Evolutionary conservation across 192 early-diverging fungal species (phyloP), one percentile per base, ranked within the genome.

Genomic region (Lobosporangium transversale): DNA sequence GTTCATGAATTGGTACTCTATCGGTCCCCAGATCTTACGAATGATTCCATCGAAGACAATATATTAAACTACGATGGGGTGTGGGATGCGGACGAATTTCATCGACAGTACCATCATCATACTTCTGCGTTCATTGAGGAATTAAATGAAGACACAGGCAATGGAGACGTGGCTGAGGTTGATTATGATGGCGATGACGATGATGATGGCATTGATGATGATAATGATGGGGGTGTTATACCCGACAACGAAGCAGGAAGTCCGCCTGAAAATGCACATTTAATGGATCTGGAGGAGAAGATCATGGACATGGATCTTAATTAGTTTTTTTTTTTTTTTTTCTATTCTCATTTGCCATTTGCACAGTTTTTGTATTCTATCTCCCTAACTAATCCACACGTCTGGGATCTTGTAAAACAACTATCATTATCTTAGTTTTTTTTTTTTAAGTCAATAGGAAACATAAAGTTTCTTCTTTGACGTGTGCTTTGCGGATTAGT

Each of bases 241-340:
- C 62, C 70, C 24, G 70, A 66, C 27, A 63, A 75, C 20, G 70
- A 75, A 21, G 70, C 42, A 4, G 45, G 51, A 15, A 33, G 55
- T 7, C 29, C 33, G 14, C 31, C 58, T 10, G 59, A 62, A 15
- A 52, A 62, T 45, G 59, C 17, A 1, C 58, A 62, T 8, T 29
- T 75, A 26, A 36, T 61, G 26, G 57, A 53, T 2, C 24, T 75
- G 32, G 57, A 61, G 30, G 57, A 75, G 33, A 53, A 55, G 33
- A 61, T 56, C 57, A 75, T 66, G 57, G 63, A 66, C 31, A 61
- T 75, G 63, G 70, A 75, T 20, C 58, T 74, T n/a, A 50, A 74
- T 24, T 74, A 66, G 47, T 37, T 40, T 20, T 52, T 60, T 35
- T 5, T 40, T 56, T 18, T 23, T 40, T n/a, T 56, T 56, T 40